Conservation (phyloP, 352 stramenopile species). For the Aphanomyces stellatus region DNA sequence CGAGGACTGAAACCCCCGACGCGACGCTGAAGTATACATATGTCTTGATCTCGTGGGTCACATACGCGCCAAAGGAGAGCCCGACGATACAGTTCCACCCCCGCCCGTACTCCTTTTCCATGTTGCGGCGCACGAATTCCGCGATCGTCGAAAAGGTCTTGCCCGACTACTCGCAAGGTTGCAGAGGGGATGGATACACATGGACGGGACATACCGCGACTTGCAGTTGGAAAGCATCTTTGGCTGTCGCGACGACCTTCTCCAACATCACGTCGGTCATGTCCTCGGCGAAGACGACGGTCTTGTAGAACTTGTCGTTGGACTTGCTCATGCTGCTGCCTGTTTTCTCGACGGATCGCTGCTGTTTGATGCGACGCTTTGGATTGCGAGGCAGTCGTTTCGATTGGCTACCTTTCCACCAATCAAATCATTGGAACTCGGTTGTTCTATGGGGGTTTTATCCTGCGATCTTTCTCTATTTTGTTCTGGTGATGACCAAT, state of each 20-base stretch:
- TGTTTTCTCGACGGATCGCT: neutral
- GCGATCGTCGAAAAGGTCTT: conserved; percentile 90
- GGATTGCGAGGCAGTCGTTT: neutral
- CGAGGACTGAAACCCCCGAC: conserved; percentile 83
- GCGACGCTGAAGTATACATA: conserved; percentile 94
- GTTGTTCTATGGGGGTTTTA: neutral
- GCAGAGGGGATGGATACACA: neutral
- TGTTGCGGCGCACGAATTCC: conserved; percentile 85
- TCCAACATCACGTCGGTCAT: conserved; percentile 93
- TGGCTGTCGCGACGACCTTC: conserved; percentile 80
- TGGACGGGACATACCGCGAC: conserved; percentile 40
- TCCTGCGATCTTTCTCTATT: conserved; percentile 34
- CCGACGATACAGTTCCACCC: conserved; percentile 92
- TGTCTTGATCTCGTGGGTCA: conserved; percentile 94
- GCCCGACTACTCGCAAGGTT: conserved; percentile 41
- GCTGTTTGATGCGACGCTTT: neutral
- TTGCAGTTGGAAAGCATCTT: conserved; percentile 88
- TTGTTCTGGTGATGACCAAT: conserved; percentile 80
- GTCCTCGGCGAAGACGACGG: conserved; percentile 90
- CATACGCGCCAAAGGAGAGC: conserved; percentile 87
- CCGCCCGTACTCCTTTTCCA: conserved; percentile 88
- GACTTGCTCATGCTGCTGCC: conserved; percentile 30
- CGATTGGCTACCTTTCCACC: neutral
- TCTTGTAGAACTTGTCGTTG: conserved; percentile 86
- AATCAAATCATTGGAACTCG: neutral